Evolutionary conservation across 1,284 basidiomycete species (phyloP).

Genomic region (Sanghuangporus baumii): DNA sequence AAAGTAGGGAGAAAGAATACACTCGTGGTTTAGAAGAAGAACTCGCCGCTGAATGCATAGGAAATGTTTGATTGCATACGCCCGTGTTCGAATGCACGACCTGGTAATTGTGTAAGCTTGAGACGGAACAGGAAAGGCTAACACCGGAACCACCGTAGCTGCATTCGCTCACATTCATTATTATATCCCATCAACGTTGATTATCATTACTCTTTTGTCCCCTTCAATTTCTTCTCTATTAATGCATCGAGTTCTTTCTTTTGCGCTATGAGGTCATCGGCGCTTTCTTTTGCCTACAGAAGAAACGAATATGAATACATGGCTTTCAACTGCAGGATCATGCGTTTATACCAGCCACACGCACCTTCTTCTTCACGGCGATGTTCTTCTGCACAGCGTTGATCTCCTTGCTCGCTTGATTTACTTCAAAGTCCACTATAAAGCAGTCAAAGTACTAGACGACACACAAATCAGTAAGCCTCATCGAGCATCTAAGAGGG

Average conservation of each 20-base stretch:
- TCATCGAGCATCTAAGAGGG: background rate
- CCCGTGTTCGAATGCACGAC: no score
- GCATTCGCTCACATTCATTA: no score
- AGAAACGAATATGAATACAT: no score
- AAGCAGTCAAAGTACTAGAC: background rate
- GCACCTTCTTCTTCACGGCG: slow-evolving; percentile 86
- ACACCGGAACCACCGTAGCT: no score
- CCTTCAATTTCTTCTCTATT: slow-evolving; percentile 73
- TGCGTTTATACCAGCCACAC: background rate
- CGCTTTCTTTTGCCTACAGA: slow-evolving; percentile 90
- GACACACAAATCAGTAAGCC: background rate
- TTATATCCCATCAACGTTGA: no score
- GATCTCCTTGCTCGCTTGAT: slow-evolving; percentile 74
- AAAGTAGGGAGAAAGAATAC: no score
- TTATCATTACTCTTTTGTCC: slow-evolving; percentile 74
- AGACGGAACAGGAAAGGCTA: no score
- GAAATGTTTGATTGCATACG: no score
- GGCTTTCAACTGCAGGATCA: no score
- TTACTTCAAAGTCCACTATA: slow-evolving; percentile 81
- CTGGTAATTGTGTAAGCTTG: no score
- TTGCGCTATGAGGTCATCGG: slow-evolving; percentile 77
- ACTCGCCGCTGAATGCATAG: no score
- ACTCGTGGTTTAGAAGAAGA: no score
- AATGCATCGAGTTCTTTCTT: slow-evolving; percentile 80
- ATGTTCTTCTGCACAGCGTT: slow-evolving; percentile 95